phyloP scores from a whole-genome alignment of 768 basidiomycete genomes.

The Amanita thiersii region DNA sequence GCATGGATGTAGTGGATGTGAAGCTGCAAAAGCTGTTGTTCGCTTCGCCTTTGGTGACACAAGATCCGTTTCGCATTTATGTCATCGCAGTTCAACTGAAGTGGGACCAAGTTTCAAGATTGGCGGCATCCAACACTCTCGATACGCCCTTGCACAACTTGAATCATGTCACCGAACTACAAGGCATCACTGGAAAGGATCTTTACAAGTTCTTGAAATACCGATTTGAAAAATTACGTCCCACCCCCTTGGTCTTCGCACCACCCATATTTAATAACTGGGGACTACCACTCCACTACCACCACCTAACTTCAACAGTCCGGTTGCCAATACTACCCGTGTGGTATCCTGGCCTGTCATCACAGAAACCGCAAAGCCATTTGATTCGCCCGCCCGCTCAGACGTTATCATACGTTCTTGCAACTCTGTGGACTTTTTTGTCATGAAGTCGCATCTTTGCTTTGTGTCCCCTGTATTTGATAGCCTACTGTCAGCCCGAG shows the following conservation, averaged over 20 bases:
- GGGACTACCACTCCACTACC: no score
- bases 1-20: not conserved
- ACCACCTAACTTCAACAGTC: no score
- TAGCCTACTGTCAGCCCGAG: conserved; percentile 20
- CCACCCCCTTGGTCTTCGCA: no score
- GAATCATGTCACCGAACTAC: not conserved
- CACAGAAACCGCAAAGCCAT: no score
- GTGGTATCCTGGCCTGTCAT: no score
- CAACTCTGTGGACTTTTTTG: conserved; percentile 22
- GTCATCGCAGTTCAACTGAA: not conserved
- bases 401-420: conserved; percentile 17
- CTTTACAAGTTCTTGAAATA: not conserved
- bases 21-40: not conserved
- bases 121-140: not conserved
- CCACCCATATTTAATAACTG: no score
- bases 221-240: no score
- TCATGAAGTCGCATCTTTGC: conserved; percentile 18
- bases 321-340: no score
- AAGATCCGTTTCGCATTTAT: not conserved
- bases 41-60: not conserved
- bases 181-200: not conserved
- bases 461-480: conserved; percentile 22
- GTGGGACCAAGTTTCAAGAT: not conserved
- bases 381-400: no score
- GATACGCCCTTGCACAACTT: not conserved